Conservation (phyloP, 352 stramenopile genomes). For the Phytophthora hibernalis region DNA sequence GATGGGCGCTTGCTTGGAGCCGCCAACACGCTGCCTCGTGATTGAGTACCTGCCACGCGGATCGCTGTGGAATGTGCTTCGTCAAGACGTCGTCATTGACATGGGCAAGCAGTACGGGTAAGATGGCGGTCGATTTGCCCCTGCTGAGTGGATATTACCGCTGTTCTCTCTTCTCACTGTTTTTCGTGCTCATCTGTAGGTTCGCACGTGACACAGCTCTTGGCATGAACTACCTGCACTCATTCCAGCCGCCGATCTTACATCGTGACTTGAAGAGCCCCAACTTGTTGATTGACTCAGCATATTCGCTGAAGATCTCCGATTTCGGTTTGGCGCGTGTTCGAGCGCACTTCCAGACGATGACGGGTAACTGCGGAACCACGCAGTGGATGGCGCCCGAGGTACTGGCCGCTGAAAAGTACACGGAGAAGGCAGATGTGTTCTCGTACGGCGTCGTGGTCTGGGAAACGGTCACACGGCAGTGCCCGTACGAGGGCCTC, state of each 20-base stretch:
- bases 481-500: slow-evolving; percentile 92
- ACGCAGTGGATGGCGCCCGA: slow-evolving; percentile 91
- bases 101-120: slow-evolving; percentile 77
- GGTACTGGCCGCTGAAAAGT: slow-evolving; percentile 84
- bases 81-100: slow-evolving; percentile 78
- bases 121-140: slow-evolving; percentile 6
- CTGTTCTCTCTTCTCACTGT: background rate
- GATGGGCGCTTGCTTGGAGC: slow-evolving; percentile 84
- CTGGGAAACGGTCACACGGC: slow-evolving; percentile 90
- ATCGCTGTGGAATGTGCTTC: slow-evolving; percentile 88
- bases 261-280: slow-evolving; percentile 90
- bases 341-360: slow-evolving; percentile 87
- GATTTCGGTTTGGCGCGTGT: slow-evolving; percentile 88
- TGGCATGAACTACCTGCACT: slow-evolving; percentile 91
- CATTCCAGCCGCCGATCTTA: slow-evolving; percentile 86
- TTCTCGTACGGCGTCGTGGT: slow-evolving; percentile 90
- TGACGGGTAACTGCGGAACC: slow-evolving; percentile 89
- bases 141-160: background rate
- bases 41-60: slow-evolving; percentile 86
- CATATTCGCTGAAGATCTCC: slow-evolving; percentile 90
- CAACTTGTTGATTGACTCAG: slow-evolving; percentile 82
- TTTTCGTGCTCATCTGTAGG: slow-evolving; percentile 29
- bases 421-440: slow-evolving; percentile 89
- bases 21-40: slow-evolving; percentile 82
- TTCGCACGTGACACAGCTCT: slow-evolving; percentile 84